Evolutionary conservation across 768 basidiomycete genomes (phyloP), one percentile per base, ranked within the genome.

Genomic region (Agaricus sinodeliciosus): DNA sequence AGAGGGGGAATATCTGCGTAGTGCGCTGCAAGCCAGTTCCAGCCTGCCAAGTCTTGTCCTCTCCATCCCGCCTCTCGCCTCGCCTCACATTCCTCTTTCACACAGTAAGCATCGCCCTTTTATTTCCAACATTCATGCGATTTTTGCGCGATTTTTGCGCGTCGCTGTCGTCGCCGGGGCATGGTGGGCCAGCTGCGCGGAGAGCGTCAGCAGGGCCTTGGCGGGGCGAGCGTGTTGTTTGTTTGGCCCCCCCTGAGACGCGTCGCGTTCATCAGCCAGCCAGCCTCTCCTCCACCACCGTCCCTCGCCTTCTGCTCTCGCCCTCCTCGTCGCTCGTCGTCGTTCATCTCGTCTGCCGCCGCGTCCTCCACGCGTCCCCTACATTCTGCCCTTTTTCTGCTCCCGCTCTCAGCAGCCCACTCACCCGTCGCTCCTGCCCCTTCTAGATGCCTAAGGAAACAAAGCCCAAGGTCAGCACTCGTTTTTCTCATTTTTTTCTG

Each of bases 391-490:
- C 28, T 16, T 3, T 9, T 49, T 41, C 48, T 47, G 37, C 46
- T 15, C 39, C 40, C 8, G 36, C 39, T 16, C 34, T 13, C 27
- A 22, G 22, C 44, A 15, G 13, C 48, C 19, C 15, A 47, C 43
- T 36, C n/a, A 43, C 31, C 31, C 31, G 11, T 11, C 31, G 4
- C 31, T 31, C 31, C 31, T 55, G 42, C 55, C 48, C 55, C 50
- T 40, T 51, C 34, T 63, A 81, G 84, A 91, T 90, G 89, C 87
- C 88, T 60, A 90, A 89, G 69, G 87, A 82, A 67, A 71, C 81
- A 39, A 85, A 87, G 70, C 74, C 82, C 58, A 87, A 81, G 74
- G 86, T 87, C 55, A 58, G 80, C 62, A 18, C 46, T 31, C 48
- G 40, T 55, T 55, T 58, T 57, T 19, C n/a, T 11, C 43, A 7